Evolutionary conservation across 305 asterid genomes (phyloP), one percentile per base, ranked within the genome.

Genomic region (Rubia tinctorum): DNA sequence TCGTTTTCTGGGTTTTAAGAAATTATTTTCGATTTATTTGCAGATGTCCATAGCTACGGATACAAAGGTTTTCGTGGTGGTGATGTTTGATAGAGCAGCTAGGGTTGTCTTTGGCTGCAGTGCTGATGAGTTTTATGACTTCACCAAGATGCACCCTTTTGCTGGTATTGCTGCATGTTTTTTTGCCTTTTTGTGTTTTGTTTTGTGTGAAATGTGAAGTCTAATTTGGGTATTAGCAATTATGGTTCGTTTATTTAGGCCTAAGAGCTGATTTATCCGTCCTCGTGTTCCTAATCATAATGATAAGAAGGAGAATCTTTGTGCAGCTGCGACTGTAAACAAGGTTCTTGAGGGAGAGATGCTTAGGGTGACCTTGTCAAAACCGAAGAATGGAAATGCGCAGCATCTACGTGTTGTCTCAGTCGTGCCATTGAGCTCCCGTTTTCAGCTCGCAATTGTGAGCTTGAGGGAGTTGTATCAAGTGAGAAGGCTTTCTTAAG

Each of bases 81-180:
- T 89, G 77, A 87, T 94, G 97, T 94, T 94, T 82, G 96, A 94
- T 73, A 86, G 96, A 80, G 96, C 85, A 34, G 98, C 97, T 7
- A 88, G 82, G 78, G 93, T 85, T 72, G 77, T 94, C 82, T 88
- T 94, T 84, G 99, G 97, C 71, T 94, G 98, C 86, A 89, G 96
- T 14, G 93, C 96, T 9, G 94, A 90, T 73, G 94, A 89, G 75
- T 87, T 94, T 76, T 89, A 90, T 75, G 84, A 91, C 77, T 94
- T 91, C 56, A 88, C 91, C 80, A 94, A 85, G 75, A 83, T 81
- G 74, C 91, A 82, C 64, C 96, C 99, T 67, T 82, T 71, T 76
- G 90, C 97, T 14, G 93, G 97, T 93, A 86, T 65, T 49, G 65
- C 45, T 23, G 15, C 55, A 43, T 55, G 42, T 14, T 23, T 71